Evolutionary conservation across 106 monocot genomes (phyloP).

Genomic region (Acanthochlamys bracteata): DNA sequence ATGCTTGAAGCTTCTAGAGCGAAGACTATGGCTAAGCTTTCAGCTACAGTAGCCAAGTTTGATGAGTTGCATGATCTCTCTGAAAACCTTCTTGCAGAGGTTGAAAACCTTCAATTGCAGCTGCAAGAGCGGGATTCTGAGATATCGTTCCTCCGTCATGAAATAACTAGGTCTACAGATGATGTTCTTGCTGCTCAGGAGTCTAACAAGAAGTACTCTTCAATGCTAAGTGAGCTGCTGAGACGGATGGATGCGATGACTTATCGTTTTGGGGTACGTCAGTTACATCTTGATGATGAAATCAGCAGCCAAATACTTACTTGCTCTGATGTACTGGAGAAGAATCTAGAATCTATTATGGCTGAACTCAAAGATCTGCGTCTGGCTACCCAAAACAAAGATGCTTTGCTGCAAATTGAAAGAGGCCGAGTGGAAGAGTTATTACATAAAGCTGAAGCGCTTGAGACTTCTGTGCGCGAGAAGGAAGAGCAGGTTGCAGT

Average conservation of each 20-base stretch:
- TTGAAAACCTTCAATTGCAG: constrained; percentile 85
- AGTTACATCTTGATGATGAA: constrained; percentile 26
- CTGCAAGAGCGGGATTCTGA: constrained; percentile 70
- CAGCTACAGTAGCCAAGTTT: constrained; percentile 80
- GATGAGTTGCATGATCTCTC: constrained; percentile 92
- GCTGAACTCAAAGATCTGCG: constrained; percentile 57
- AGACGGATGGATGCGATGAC: constrained; percentile 35
- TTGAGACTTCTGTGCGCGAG: constrained; percentile 44
- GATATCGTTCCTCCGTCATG: constrained; percentile 90
- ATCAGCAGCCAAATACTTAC: constrained; percentile 30
- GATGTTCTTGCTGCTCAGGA: constrained; percentile 71
- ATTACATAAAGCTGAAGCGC: constrained; percentile 30
- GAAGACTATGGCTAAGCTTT: constrained; percentile 65
- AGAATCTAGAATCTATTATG: constrained; percentile 34
- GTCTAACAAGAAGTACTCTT: constrained; percentile 46
- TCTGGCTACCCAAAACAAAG: constrained; percentile 45
- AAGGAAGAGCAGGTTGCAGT: constrained; percentile 35
- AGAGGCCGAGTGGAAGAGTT: constrained; percentile 48
- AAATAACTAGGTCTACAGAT: constrained; percentile 74
- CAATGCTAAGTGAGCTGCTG: constrained; percentile 38
- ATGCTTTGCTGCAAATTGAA: constrained; percentile 68
- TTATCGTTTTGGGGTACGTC: constrained; percentile 39
- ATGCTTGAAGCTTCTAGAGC: constrained; percentile 58
- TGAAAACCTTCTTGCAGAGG: constrained; percentile 72
- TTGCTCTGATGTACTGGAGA: constrained; percentile 39